Base-by-base conservation (phyloP, 2,329 filamentous ascomycete species). In the Trichoderma brevicompactum region DNA sequence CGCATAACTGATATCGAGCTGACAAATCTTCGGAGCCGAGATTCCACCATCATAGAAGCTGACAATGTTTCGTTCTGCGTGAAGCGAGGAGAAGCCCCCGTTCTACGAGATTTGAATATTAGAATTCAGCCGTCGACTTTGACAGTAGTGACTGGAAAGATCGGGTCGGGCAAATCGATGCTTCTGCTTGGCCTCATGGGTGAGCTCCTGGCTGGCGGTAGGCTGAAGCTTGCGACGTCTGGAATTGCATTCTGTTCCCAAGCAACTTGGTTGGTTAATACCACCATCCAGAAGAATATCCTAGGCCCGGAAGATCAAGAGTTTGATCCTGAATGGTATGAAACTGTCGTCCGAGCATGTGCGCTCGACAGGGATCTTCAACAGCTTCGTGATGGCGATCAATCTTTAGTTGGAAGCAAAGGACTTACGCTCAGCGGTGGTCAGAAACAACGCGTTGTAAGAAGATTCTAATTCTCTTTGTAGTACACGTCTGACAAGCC, bases 381-480 rank as follows among this genome's bases (percentile, higher is more conserved):
- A 2, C 49, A 56, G 2, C 67, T 80, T 2, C 70, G 73, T 0
- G 65, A 72, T 1, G 77, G 78, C 1, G 75, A 78, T 43, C 52
- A 69, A 17, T 76, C 75, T 0, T 67, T 69, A 3, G 66, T 79
- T 60, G 78, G 79, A 9, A 76, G 72, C 54, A 72, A 73, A 32
- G 78, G 77, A 0, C 73, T 77, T 17, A 73, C 71, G 5, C 68
- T 80, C 4, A 78, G 76, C 17, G 79, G 79, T 12, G 79, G 79
- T 2, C 78, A 80, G 54, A 68, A 69, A 56, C 70, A 74, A 34
- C 71, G 77, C 23, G 67, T 76, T 10, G 69, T 70, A 41, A 69
- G 55, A 8, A 17, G 0, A 17, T 17, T 6, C 2, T 10, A 5
- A 2, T 34, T 17, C 7, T 10, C 19, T 34, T 32, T 32, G 28